phyloP scores from a whole-genome alignment of 257 asterid species.

The Lycium ferocissimum region DNA sequence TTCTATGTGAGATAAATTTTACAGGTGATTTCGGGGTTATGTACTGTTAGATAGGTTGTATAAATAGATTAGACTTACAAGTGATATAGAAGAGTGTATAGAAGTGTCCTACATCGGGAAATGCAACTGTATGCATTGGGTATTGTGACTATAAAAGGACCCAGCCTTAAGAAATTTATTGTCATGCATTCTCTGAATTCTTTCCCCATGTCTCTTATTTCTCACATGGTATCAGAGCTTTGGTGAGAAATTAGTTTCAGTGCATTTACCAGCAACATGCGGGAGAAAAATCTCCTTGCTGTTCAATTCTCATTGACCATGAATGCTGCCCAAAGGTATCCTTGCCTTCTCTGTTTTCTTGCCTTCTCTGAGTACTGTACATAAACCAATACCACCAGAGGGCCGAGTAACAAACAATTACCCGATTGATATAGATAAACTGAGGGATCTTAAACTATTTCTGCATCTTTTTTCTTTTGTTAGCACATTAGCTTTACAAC shows the following conservation, averaged over 20 bases:
- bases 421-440: not conserved
- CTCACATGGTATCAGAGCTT: constrained; percentile 3
- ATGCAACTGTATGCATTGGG: not conserved
- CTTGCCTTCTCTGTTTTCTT: not conserved
- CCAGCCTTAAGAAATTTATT: not conserved
- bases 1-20: not conserved
- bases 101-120: not conserved
- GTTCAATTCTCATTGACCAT: not conserved
- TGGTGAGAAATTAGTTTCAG: constrained; percentile 9
- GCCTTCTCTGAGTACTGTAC: not conserved
- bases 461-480: not conserved
- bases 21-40: constrained; percentile 15
- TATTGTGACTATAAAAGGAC: not conserved
- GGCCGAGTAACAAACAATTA: not conserved
- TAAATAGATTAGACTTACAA: constrained; percentile 3
- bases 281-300: not conserved
- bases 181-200: not conserved
- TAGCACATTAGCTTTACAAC: constrained; percentile 2
- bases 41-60: not conserved
- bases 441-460: not conserved
- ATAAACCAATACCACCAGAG: not conserved
- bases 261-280: not conserved
- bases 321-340: constrained; percentile 13
- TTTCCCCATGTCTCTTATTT: not conserved
- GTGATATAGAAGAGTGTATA: not conserved